phyloP scores from a whole-genome alignment of 257 asterid species.

The Solanum tarapatanum region DNA sequence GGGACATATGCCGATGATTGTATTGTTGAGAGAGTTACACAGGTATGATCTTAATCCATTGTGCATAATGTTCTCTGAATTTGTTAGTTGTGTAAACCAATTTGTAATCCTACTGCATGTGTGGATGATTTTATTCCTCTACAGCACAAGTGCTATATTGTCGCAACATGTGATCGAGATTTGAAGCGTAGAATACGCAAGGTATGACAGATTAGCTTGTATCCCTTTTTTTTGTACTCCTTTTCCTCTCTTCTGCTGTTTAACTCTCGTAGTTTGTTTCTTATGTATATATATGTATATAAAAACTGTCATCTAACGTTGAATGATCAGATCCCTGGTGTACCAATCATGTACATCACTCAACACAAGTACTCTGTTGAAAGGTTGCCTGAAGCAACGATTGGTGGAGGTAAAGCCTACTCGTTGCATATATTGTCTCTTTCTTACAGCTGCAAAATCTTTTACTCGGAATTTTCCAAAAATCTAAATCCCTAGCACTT shows the following conservation, averaged over 20 bases:
- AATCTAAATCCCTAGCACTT: neutral
- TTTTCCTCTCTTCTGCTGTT: neutral
- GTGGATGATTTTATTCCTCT: neutral
- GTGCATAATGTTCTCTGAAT: neutral
- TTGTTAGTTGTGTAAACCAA: neutral
- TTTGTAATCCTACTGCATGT: neutral
- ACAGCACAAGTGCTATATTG: constrained; percentile 95
- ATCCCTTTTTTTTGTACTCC: neutral
- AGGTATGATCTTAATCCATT: constrained; percentile 26
- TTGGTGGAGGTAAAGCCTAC: constrained; percentile 66
- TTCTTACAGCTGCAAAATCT: neutral
- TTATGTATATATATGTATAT: neutral
- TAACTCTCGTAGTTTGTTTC: neutral
- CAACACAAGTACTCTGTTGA: constrained; percentile 71
- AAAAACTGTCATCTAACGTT: neutral
- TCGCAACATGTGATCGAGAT: constrained; percentile 97
- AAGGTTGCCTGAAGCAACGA: constrained; percentile 89
- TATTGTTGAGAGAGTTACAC: constrained; percentile 84
- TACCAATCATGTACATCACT: constrained; percentile 90
- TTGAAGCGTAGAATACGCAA: constrained; percentile 91
- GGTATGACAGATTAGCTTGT: constrained; percentile 19
- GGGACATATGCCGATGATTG: constrained; percentile 99
- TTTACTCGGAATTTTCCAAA: neutral
- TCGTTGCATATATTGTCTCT: neutral
- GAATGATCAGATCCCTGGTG: constrained; percentile 71